These are phyloP conservation scores for Wallacemonas rigidus DNA, from an alignment of 208 protist species.

Conservation along the genomic window DNA sequence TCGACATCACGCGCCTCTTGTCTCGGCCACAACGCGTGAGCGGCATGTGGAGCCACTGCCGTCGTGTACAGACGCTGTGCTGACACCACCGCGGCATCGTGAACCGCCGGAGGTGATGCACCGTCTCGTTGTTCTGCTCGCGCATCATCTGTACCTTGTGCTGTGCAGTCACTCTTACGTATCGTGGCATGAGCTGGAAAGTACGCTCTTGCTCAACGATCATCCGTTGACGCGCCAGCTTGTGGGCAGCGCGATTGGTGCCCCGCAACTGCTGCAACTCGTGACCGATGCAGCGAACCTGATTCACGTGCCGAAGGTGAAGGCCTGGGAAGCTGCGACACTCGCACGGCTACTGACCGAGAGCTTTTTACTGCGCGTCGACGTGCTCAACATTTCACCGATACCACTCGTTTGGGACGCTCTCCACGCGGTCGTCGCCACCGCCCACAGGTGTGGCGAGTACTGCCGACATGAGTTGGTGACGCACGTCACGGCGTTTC, in stretches of 20 bases:
- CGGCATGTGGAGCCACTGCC: constrained; percentile 81
- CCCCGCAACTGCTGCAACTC: constrained; percentile 56
- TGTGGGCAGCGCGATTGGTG: constrained; percentile 44
- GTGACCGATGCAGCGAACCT: constrained; percentile 57
- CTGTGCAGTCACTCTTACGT: constrained; percentile 57
- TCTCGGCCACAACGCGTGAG: constrained; percentile 51
- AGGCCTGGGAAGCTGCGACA: constrained; percentile 78
- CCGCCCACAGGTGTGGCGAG: constrained; percentile 70
- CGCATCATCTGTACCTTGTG: constrained; percentile 85
- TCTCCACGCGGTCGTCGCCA: constrained; percentile 83
- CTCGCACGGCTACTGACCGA: constrained; percentile 62
- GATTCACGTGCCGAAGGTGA: constrained; percentile 62
- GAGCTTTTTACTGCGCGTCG: constrained; percentile 61
- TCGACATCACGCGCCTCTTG: constrained; percentile 38
- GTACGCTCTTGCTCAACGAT: constrained; percentile 67
- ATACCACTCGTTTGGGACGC: constrained; percentile 80
- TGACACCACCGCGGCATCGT: constrained; percentile 47
- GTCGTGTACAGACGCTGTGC: constrained; percentile 58
- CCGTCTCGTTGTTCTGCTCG: constrained; percentile 85
- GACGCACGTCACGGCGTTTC: constrained; percentile 66
- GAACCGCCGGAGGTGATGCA: constrained; percentile 60
- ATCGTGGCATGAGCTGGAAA: constrained; percentile 54
- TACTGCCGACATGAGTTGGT: constrained; percentile 73
- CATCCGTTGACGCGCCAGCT: constrained; percentile 76
- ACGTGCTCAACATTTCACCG: constrained; percentile 43